These are phyloP conservation scores for Trichoderma citrinoviride DNA, from an alignment of 2,329 filamentous ascomycete genomes.

Conservation along the genomic window DNA sequence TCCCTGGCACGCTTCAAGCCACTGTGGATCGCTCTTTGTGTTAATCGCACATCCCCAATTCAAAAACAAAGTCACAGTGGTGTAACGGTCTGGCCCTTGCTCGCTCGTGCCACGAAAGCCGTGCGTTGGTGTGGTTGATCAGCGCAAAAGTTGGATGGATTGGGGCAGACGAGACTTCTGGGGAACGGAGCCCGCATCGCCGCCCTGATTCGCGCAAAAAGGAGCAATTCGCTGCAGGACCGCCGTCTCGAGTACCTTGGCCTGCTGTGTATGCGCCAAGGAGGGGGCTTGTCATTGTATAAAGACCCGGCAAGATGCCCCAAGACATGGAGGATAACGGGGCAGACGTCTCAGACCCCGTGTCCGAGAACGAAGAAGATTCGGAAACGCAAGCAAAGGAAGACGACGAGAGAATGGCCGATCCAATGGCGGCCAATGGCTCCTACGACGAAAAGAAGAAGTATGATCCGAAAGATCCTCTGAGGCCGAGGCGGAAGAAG, in stretches of 20 bases:
- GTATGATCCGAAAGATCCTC: conserved; percentile 82
- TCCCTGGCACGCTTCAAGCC: conserved; percentile 15
- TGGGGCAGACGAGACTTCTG: conserved; percentile 29
- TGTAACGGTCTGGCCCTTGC: conserved; percentile 29
- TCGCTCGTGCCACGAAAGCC: conserved; percentile 33
- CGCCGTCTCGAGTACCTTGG: conserved; percentile 16
- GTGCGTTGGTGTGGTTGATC: conserved; percentile 37
- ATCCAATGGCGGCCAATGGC: conserved; percentile 46
- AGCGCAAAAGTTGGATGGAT: conserved; percentile 30
- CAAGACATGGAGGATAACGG: conserved; percentile 53
- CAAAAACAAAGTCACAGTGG: conserved; percentile 27
- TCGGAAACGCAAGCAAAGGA: conserved; percentile 46
- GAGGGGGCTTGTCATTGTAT: conserved; percentile 36
- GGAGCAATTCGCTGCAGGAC: conserved; percentile 16
- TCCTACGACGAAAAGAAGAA: conserved; percentile 61
- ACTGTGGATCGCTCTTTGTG: conserved; percentile 20
- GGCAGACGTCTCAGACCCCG: conserved; percentile 55
- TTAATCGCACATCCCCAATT: conserved; percentile 31
- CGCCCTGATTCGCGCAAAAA: conserved; percentile 32
- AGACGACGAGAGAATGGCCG: conserved; percentile 54
- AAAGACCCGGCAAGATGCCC: conserved; percentile 55
- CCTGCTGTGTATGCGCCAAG: conserved; percentile 29
- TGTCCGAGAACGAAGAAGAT: conserved; percentile 60
- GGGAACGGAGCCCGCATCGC: conserved; percentile 35
- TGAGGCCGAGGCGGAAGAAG: conserved; percentile 89